Percentiles rank a stretch among this genome's conserved stretches.
These are phyloP conservation scores for Gracilaria gracilis DNA, from an alignment of 23 red algal genomes.

Conservation along the genomic window DNA sequence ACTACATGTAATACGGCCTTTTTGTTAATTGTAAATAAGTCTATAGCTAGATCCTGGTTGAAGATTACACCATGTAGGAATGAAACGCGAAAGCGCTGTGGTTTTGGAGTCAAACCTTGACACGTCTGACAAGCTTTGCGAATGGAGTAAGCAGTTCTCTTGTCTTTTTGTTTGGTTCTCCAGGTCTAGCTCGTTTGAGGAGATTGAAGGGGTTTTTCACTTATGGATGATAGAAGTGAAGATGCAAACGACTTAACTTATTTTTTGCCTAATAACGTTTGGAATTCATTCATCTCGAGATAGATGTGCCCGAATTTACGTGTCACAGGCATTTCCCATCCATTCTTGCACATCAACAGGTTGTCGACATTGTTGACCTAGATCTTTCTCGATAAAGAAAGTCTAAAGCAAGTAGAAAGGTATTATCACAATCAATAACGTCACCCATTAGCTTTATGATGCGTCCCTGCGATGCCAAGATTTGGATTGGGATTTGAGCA, in stretches of 20 bases:
- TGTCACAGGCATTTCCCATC: background rate
- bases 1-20: slow-evolving; percentile 54
- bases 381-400: background rate
- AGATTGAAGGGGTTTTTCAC: slow-evolving; percentile 33
- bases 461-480: background rate
- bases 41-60: slow-evolving; percentile 11
- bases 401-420: background rate
- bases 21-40: slow-evolving; percentile 30
- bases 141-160: background rate
- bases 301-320: background rate
- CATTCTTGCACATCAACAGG: no score
- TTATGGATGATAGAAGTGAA: slow-evolving; percentile 29
- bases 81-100: slow-evolving; percentile 18
- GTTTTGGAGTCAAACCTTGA: slow-evolving; percentile 31
- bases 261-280: background rate
- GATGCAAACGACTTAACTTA: background rate
- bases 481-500: background rate
- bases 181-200: slow-evolving; percentile 19
- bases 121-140: background rate
- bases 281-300: background rate
- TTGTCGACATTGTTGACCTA: slow-evolving; percentile 3
- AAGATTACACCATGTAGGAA: slow-evolving; percentile 30
- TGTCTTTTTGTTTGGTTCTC: background rate
- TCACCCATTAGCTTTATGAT: no score
- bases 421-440: background rate